These are phyloP conservation scores for Aspergillus wentii DNA, from an alignment of 495 filamentous ascomycete species.

Conservation along the genomic window DNA sequence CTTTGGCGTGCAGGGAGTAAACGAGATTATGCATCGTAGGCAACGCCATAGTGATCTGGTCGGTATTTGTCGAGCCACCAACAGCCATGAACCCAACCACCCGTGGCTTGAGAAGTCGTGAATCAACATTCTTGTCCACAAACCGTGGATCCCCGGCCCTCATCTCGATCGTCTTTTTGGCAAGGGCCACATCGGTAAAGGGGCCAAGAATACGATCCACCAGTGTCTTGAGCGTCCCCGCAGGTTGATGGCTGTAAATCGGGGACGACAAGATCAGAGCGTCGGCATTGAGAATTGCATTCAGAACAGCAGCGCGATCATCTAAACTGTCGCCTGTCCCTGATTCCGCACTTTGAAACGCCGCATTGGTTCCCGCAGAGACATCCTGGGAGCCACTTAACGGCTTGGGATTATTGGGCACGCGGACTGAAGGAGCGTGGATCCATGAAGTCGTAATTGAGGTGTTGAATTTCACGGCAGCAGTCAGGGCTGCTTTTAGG, in stretches of 20 bases:
- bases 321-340: not conserved
- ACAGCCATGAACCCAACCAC: not conserved
- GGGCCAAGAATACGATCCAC: not conserved
- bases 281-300: not conserved
- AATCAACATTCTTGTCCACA: not conserved
- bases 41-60: conserved; percentile 2
- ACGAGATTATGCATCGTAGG: not conserved
- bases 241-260: not conserved
- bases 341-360: not conserved
- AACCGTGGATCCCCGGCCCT: not conserved
- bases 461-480: not conserved
- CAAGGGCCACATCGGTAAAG: not conserved
- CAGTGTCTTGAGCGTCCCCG: not conserved
- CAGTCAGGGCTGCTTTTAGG: not conserved
- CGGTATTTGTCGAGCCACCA: not conserved
- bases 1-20: conserved; percentile 1
- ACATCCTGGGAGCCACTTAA: not conserved
- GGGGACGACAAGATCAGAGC: not conserved
- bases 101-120: not conserved
- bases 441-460: conserved; percentile 1
- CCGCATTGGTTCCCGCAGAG: not conserved
- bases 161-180: not conserved
- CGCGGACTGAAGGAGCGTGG: not conserved
- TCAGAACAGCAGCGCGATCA: not conserved
- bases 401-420: not conserved